Percentiles rank a stretch among this genome's conserved stretches.
These are phyloP conservation scores for Pecoramyces ruminantium DNA, from an alignment of 192 early-diverging fungal species.

Conservation along the genomic window DNA sequence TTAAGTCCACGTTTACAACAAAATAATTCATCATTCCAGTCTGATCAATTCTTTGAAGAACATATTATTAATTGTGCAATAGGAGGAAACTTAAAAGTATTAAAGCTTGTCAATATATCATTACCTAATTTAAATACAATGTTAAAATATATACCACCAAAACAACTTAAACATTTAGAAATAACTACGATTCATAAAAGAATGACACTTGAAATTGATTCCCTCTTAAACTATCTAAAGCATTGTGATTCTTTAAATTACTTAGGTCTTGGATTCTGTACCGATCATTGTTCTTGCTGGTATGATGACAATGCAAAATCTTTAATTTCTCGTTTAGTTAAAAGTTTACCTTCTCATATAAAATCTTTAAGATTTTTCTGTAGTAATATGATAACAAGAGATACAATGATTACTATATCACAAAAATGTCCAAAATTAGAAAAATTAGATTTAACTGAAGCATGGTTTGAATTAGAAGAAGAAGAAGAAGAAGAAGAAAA, in stretches of 20 bases:
- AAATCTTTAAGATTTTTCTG: neutral
- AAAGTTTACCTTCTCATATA: neutral
- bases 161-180: neutral
- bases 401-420: neutral
- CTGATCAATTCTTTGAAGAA: neutral
- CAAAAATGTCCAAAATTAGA: neutral
- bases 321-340: neutral
- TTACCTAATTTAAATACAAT: neutral
- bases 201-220: neutral
- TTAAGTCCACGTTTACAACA: neutral
- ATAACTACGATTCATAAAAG: neutral
- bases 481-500: neutral
- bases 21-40: neutral
- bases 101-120: neutral
- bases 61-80: neutral
- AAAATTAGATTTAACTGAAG: neutral
- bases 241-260: neutral
- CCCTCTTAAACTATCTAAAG: neutral
- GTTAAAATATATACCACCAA: neutral
- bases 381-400: neutral
- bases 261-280: neutral
- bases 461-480: neutral
- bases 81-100: neutral
- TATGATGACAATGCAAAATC: neutral
- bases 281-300: neutral